Evolutionary conservation across 805 yeast genomes (phyloP).

Genomic region (Saturnispora saitoi): DNA sequence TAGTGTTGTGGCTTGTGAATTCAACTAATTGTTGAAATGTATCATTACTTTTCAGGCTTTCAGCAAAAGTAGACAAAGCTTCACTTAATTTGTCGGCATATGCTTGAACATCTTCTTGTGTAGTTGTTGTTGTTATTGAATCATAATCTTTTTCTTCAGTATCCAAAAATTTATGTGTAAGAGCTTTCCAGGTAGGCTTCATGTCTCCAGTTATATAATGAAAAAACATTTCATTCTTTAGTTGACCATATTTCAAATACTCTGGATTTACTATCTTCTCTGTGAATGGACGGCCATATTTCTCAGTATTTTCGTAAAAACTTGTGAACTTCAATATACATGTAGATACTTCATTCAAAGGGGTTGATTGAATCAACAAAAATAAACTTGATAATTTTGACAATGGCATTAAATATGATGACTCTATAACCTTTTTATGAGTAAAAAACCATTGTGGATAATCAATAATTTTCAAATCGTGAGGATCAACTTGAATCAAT

Average conservation of each 20-base stretch:
- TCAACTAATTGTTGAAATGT: slow-evolving; percentile 4
- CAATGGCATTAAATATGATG: slow-evolving; percentile 10
- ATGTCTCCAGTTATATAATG: slow-evolving; percentile 1
- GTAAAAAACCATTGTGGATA: slow-evolving; percentile 21
- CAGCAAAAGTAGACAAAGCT: neutral
- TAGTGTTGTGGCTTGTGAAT: neutral
- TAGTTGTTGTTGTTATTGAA: neutral
- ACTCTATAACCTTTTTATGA: slow-evolving; percentile 15
- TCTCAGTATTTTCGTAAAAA: neutral
- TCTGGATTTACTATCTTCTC: slow-evolving; percentile 24
- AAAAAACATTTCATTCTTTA: slow-evolving; percentile 45
- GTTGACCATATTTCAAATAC: slow-evolving; percentile 30
- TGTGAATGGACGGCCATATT: neutral
- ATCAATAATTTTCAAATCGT: slow-evolving; percentile 15
- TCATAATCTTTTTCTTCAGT: slow-evolving; percentile 16
- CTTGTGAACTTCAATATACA: slow-evolving; percentile 9
- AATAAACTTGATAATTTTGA: slow-evolving; percentile 1
- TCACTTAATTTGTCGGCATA: slow-evolving; percentile 4
- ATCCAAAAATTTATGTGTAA: slow-evolving; percentile 9
- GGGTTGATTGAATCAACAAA: slow-evolving; percentile 1
- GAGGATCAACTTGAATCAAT: slow-evolving; percentile 25
- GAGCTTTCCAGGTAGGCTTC: neutral
- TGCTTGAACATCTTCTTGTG: neutral
- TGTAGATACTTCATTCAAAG: slow-evolving; percentile 18
- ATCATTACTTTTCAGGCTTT: neutral